These are phyloP conservation scores for Metschnikowia santaceciliae DNA, from an alignment of 805 yeast genomes.

Conservation along the genomic window DNA sequence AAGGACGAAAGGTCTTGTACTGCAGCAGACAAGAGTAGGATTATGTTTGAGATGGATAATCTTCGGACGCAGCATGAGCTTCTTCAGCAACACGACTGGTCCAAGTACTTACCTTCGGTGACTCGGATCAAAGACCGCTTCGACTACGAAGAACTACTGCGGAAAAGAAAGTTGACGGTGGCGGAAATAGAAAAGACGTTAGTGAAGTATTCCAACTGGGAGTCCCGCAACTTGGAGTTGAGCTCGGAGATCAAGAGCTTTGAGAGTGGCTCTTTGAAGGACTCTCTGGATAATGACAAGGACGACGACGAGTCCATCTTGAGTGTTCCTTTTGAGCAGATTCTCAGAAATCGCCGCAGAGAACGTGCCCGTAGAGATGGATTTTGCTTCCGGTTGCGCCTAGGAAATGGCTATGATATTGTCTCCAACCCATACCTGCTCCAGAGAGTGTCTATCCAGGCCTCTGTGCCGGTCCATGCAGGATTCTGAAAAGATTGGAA, in stretches of 20 bases:
- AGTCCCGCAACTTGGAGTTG: slow-evolving; percentile 26
- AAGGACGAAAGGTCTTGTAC: slow-evolving; percentile 62
- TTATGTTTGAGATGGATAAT: slow-evolving; percentile 55
- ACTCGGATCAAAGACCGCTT: slow-evolving; percentile 47
- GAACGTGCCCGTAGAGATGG: slow-evolving; percentile 15
- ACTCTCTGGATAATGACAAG: slow-evolving; percentile 20
- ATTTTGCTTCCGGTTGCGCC: slow-evolving; percentile 7
- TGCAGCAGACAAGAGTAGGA: slow-evolving; percentile 48
- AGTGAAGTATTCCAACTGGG: slow-evolving; percentile 37
- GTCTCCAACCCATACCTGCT: slow-evolving; percentile 9
- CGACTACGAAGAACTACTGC: slow-evolving; percentile 47
- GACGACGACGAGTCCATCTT: slow-evolving; percentile 22
- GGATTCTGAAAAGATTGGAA: background rate
- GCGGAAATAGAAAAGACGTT: slow-evolving; percentile 41
- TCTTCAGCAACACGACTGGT: slow-evolving; percentile 45
- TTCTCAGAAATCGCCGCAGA: slow-evolving; percentile 22
- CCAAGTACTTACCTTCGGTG: slow-evolving; percentile 39
- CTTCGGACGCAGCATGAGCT: slow-evolving; percentile 42
- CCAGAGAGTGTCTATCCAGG: slow-evolving; percentile 6
- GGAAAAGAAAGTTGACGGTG: slow-evolving; percentile 51
- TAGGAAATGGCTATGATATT: slow-evolving; percentile 15
- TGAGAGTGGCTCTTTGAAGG: slow-evolving; percentile 3
- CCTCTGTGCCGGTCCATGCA: background rate
- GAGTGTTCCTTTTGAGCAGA: slow-evolving; percentile 19
- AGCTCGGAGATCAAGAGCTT: slow-evolving; percentile 21